Evolutionary conservation across 441 rosid genomes (phyloP).

Genomic region (Manihot esculenta): DNA sequence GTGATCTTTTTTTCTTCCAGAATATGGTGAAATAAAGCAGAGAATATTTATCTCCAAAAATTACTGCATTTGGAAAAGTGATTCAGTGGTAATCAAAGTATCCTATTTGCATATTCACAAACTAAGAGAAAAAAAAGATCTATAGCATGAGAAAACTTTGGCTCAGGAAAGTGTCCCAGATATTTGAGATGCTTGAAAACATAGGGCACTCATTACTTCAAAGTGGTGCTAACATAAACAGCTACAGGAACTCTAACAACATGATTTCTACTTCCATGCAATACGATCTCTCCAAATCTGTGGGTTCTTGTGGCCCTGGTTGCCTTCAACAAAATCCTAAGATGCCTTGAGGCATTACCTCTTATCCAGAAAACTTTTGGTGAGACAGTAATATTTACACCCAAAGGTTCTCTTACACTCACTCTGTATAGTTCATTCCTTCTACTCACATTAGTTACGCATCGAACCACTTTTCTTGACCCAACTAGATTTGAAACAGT

Average conservation of each 20-base stretch:
- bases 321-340: constrained; percentile 31
- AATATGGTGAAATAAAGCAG: background rate
- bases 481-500: constrained; percentile 55
- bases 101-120: background rate
- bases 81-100: background rate
- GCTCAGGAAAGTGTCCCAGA: background rate
- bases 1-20: background rate
- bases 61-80: background rate
- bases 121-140: background rate
- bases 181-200: background rate
- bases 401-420: constrained; percentile 35
- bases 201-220: constrained; percentile 16
- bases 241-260: constrained; percentile 48
- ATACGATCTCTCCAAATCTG: constrained; percentile 45
- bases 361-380: constrained; percentile 32
- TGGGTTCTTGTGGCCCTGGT: constrained; percentile 34
- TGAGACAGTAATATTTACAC: constrained; percentile 34
- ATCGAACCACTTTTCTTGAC: constrained; percentile 49
- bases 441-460: constrained; percentile 46
- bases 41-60: background rate
- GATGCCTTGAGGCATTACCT: constrained; percentile 35
- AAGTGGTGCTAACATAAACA: constrained; percentile 35
- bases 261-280: constrained; percentile 40
- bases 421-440: constrained; percentile 51
- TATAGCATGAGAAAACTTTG: background rate